Conservation (phyloP, 2,329 filamentous ascomycete species). For the Fusarium pseudonygamai region DNA sequence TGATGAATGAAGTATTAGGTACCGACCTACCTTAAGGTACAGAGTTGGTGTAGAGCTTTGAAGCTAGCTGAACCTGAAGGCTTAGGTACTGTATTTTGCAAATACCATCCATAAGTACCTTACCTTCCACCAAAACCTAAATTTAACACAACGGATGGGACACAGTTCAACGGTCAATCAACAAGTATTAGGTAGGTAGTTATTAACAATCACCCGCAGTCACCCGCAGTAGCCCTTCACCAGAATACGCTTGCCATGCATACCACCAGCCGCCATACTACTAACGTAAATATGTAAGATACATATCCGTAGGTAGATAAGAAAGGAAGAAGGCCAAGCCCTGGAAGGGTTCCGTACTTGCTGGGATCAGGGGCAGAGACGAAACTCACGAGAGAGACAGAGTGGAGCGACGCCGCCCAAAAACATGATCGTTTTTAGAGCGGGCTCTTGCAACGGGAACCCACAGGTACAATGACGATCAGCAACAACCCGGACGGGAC, state of each 20-base stretch:
- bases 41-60: conserved; percentile 14
- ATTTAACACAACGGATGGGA: neutral
- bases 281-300: conserved; percentile 7
- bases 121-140: neutral
- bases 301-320: conserved; percentile 4
- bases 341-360: conserved; percentile 2
- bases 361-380: conserved; percentile 34
- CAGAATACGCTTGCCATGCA: conserved; percentile 5
- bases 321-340: conserved; percentile 20
- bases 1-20: neutral
- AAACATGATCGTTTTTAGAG: conserved; percentile 21
- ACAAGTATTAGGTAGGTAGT: neutral
- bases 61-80: neutral
- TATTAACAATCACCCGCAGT: neutral
- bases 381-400: conserved; percentile 21
- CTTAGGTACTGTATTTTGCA: conserved; percentile 1
- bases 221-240: neutral
- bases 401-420: conserved; percentile 13
- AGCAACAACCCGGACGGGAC: conserved; percentile 1
- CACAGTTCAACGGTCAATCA: neutral
- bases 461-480: conserved; percentile 29
- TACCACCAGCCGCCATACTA: neutral
- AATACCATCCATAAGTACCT: neutral
- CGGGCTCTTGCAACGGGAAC: conserved; percentile 31
- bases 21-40: conserved; percentile 1